Base-by-base conservation (phyloP, 148 eudicot genomes). In the Vaccinium vitisidaea region DNA sequence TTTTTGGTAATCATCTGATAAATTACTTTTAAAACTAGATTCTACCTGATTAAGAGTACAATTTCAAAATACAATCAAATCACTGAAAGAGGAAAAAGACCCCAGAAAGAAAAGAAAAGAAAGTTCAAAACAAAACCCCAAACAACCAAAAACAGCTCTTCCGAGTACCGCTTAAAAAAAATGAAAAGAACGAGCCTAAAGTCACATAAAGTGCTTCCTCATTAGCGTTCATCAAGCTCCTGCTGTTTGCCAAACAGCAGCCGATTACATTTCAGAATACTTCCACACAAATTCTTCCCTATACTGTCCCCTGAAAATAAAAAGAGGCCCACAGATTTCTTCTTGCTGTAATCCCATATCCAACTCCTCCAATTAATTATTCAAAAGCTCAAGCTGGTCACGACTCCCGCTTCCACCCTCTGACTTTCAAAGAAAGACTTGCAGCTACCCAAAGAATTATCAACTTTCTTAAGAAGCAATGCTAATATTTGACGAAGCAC, bases 371-470 rank as follows among this genome's bases (percentile, higher is more conserved):
- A 69, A 69, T 69, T 69, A 39, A 30, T 69, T 27, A 27, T 4
- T 69, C 74, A 69, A 69, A 69, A 69, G 43, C 74, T 69, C 43
- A 69, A 69, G 74, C 74, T 69, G 43, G 74, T 69, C 36, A 27
- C 5, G 43, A 69, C 74, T 65, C 71, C 5, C 43, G 27, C 25
- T 30, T 69, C 8, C 18, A 12, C 74, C 74, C 74, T 14, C 74
- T 13, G 74, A 27, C 74, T 30, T 69, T 5, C 6, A 69, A 14
- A 27, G 16, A 69, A 13, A 27, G 74, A 12, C 74, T 4, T 69
- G 74, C 43, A 30, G 27, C 74, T 30, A 12, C 74, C 74, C 43
- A 3, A 30, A 27, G 39, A 69, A 30, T 69, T 69, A 27, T 69
- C 39, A 12, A 69, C 12, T 27, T 27, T 32, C 74, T 69, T 69